Conservation (phyloP, 768 basidiomycete species). For the Naganishia kalamii region DNA sequence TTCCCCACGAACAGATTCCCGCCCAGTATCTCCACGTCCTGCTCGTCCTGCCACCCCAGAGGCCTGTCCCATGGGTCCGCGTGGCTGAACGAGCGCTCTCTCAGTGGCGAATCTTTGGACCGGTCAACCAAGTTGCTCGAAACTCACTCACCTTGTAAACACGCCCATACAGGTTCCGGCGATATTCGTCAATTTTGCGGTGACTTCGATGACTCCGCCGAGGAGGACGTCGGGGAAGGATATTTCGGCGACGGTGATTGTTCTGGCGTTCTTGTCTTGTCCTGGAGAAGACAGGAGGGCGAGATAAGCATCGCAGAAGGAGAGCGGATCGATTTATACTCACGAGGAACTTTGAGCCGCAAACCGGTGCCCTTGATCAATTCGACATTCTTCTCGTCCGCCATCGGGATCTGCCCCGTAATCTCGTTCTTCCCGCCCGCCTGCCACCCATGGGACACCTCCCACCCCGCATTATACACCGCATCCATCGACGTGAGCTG, state of each 20-base stretch:
- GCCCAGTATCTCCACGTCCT: background rate
- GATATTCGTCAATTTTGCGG: background rate
- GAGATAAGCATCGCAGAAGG: background rate
- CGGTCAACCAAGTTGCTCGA: no score
- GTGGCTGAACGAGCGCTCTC: no score
- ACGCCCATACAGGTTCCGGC: background rate
- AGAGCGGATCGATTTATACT: background rate
- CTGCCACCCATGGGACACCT: background rate
- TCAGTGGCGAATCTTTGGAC: no score
- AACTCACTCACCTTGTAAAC: no score
- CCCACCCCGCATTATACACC: background rate
- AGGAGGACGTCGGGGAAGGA: background rate
- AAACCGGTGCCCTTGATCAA: background rate
- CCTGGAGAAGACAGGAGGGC: background rate
- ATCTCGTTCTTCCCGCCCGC: background rate
- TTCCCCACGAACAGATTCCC: background rate
- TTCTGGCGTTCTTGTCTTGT: background rate
- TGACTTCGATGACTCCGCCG: background rate
- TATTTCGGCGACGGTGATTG: background rate
- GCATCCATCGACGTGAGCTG: background rate
- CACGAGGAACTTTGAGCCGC: background rate
- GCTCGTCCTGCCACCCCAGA: background rate
- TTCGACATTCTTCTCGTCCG: background rate
- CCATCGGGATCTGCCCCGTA: background rate
- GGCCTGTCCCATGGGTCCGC: background rate